Evolutionary conservation across 139 green algal species (phyloP), one percentile per base, ranked within the genome.

Genomic region (Micractinium conductrix): DNA sequence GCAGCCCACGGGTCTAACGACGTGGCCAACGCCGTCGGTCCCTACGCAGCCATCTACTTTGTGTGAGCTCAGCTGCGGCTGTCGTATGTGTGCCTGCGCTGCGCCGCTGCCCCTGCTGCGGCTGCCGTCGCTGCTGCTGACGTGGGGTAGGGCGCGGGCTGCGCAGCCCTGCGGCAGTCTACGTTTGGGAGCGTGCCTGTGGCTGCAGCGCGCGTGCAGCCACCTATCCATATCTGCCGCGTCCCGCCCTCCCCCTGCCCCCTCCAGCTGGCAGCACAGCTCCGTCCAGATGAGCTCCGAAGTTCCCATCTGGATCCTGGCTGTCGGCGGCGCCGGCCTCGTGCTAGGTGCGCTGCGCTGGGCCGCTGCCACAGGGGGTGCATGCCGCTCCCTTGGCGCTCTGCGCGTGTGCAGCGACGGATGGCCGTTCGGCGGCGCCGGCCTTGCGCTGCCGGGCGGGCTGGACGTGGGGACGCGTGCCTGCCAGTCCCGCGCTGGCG

Each of bases 1-100:
- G n/a, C n/a, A n/a, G n/a, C 94, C 12, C 95, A 98, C 82, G 95
- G 95, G 24, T 84, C 91, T 55, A 98, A 98, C 78, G 95, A 98
- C 86, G 93, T 98, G 0, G 92, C 94, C 75, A 98, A 98, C 68
- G 87, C 93, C 5, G 86, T 93, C 1, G 95, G 95, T 14, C 92
- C 94, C 28, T 94, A 96, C 38, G 86, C 92, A 43, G 94, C 90
- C 43, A 92, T 96, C 75, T 96, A 89, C 74, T 33, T 28, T 40
- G 89, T 92, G 60, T 93, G 87, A 87, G 37, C 58, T 8, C 40
- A 71, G 21, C 81, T 92, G 0, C 91, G 85, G 0, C 40, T 89
- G 40, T 98, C 93, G 92, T 72, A n/a, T 72, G 63, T 67, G 21
- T n/a, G 22, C 30, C 5, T 19, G 58, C 30, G 58, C 19, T 28